These are phyloP conservation scores for Chalara sp. DNA, from an alignment of 2,329 filamentous ascomycete genomes.

Conservation along the genomic window DNA sequence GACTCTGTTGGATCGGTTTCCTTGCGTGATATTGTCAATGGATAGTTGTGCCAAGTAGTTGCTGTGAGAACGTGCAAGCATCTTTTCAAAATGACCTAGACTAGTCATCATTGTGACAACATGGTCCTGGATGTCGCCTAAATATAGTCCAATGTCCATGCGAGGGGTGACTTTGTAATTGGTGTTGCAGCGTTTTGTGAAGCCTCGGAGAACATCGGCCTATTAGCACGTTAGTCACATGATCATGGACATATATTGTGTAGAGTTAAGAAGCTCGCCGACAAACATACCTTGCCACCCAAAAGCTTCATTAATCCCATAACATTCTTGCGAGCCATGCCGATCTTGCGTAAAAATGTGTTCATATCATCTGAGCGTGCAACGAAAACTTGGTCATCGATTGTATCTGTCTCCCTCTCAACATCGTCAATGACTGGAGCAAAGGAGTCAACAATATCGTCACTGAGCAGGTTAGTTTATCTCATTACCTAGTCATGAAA, in stretches of 20 bases:
- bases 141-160: conserved; percentile 92
- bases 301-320: conserved; percentile 89
- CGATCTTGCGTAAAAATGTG: conserved; percentile 79
- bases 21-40: conserved; percentile 83
- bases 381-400: conserved; percentile 93
- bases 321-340: conserved; percentile 86
- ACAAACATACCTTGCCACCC: conserved; percentile 60
- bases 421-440: conserved; percentile 82
- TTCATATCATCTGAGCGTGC: conserved; percentile 86
- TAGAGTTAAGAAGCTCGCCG: too few relatives aligned
- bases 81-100: conserved; percentile 93
- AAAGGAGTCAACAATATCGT: conserved; percentile 96
- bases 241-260: too few relatives aligned
- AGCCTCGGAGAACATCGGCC: conserved; percentile 95
- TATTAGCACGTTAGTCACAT: too few relatives aligned
- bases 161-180: conserved; percentile 92
- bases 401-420: conserved; percentile 81
- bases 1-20: conserved; percentile 80
- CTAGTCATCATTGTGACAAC: conserved; percentile 99
- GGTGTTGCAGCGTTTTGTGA: conserved; percentile 98
- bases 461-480: conserved; percentile 39
- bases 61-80: conserved; percentile 86
- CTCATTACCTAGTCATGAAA: background rate
- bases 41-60: conserved; percentile 95
- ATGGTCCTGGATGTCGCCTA: conserved; percentile 97